Evolutionary conservation across 805 yeast species (phyloP).

Genomic region (Ogataea nonfermentans): DNA sequence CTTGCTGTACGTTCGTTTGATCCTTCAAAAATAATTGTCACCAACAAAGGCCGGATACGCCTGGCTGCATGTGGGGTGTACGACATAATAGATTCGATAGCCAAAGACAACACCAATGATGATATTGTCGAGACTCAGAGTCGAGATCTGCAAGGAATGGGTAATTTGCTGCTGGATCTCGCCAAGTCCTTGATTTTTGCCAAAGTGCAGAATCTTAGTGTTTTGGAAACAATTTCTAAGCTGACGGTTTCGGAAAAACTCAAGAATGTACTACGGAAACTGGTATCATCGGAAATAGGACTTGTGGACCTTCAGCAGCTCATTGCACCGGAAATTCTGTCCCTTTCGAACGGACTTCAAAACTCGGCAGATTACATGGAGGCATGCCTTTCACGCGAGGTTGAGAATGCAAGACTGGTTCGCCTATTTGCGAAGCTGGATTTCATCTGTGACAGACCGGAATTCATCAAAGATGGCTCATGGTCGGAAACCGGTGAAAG

Average conservation of each 20-base stretch:
- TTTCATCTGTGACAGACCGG: conserved; percentile 74
- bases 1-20: conserved; percentile 63
- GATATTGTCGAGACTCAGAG: conserved; percentile 20
- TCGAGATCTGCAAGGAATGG: conserved; percentile 59
- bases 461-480: conserved; percentile 48
- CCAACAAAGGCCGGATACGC: conserved; percentile 69
- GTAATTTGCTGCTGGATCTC: conserved; percentile 56
- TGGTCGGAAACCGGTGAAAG: conserved; percentile 79
- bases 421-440: conserved; percentile 79
- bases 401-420: conserved; percentile 86
- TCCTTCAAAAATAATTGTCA: conserved; percentile 67
- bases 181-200: conserved; percentile 37
- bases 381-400: conserved; percentile 60
- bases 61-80: conserved; percentile 67
- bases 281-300: conserved; percentile 29
- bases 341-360: conserved; percentile 48
- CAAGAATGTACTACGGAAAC: conserved; percentile 42
- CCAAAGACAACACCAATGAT: conserved; percentile 31
- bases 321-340: conserved; percentile 46
- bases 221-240: conserved; percentile 26
- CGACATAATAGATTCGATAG: conserved; percentile 53
- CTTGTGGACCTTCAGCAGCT: conserved; percentile 36
- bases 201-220: conserved; percentile 18
- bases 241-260: conserved; percentile 45
- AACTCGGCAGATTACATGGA: conserved; percentile 58